These are phyloP conservation scores for Ocimum tenuiflorum DNA, from an alignment of 257 asterid genomes.

Conservation along the genomic window DNA sequence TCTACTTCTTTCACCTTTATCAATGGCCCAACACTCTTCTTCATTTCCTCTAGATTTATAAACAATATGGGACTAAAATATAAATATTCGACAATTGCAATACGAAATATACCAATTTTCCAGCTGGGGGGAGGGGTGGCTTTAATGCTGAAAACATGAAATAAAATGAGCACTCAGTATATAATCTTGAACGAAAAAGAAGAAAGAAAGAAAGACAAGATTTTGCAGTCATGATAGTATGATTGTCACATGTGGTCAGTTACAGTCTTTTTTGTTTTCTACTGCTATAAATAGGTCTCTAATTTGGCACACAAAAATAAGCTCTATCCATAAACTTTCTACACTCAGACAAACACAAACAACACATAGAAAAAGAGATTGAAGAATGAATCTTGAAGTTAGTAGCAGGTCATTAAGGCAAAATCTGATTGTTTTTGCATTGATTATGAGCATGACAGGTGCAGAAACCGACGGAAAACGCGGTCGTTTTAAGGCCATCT, in stretches of 20 bases:
- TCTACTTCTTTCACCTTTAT: too few species aligned
- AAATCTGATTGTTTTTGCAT: slow-evolving; percentile 15
- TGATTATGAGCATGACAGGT: slow-evolving; percentile 22
- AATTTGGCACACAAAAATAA: slow-evolving; percentile 10
- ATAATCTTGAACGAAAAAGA: too few species aligned
- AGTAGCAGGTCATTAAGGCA: slow-evolving; percentile 10
- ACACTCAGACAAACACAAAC: background rate
- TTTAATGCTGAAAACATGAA: too few species aligned
- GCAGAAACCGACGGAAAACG: slow-evolving; percentile 24
- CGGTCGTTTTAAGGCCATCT: slow-evolving; percentile 61
- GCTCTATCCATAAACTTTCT: slow-evolving; percentile 8
- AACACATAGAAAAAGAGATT: background rate
- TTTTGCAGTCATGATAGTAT: background rate
- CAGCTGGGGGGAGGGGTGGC: too few species aligned
- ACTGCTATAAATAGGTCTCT: slow-evolving; percentile 19
- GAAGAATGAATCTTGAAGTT: slow-evolving; percentile 26
- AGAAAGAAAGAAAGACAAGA: background rate
- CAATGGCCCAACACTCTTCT: too few species aligned
- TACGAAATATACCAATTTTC: too few species aligned
- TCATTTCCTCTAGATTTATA: too few species aligned
- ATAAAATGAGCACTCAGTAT: too few species aligned
- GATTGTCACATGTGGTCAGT: slow-evolving; percentile 25
- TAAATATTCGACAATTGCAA: too few species aligned
- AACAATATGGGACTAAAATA: too few species aligned
- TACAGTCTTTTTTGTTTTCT: slow-evolving; percentile 13